A percentile compares a stretch with the other conserved stretches of the same genome.
Evolutionary conservation across 1,139 yeast genomes (phyloP).

Genomic region (Candida sanyaensis): DNA sequence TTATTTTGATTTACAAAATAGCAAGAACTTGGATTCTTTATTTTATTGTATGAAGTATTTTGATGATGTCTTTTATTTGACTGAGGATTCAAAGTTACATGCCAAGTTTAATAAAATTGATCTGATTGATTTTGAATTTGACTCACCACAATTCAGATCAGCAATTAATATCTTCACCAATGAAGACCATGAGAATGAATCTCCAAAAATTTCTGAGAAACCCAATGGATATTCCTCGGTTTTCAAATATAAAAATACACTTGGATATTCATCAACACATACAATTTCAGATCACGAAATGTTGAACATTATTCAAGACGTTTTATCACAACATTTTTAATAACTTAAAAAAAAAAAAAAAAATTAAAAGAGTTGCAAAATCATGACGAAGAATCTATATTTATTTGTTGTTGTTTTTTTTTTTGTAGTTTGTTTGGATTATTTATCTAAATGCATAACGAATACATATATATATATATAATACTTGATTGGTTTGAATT

Average conservation of each 20-base stretch:
- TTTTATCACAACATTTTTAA: slow-evolving; percentile 5
- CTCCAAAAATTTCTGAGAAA: background rate
- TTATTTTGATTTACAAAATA: slow-evolving; percentile 11
- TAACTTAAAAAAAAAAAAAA: background rate
- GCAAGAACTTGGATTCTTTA: slow-evolving; percentile 17
- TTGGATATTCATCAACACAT: slow-evolving; percentile 13
- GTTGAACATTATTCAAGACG: slow-evolving; percentile 14
- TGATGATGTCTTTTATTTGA: slow-evolving; percentile 18
- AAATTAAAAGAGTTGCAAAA: background rate
- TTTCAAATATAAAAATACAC: slow-evolving; percentile 17
- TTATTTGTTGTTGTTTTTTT: too few relatives aligned
- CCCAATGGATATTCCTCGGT: background rate
- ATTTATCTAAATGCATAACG: background rate
- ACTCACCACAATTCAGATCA: slow-evolving; percentile 28
- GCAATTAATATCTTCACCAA: slow-evolving; percentile 8
- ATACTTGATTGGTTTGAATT: too few relatives aligned
- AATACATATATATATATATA: too few relatives aligned
- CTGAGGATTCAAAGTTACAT: slow-evolving; percentile 21
- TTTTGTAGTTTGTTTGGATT: background rate
- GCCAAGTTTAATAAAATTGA: slow-evolving; percentile 16
- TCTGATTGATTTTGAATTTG: slow-evolving; percentile 29
- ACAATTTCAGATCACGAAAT: slow-evolving; percentile 16
- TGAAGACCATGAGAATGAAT: background rate
- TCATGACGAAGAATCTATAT: background rate
- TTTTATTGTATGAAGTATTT: slow-evolving; percentile 24